These are phyloP conservation scores for Sanchytrium tribonematis DNA, from an alignment of 371 early-diverging fungal genomes.

Conservation along the genomic window DNA sequence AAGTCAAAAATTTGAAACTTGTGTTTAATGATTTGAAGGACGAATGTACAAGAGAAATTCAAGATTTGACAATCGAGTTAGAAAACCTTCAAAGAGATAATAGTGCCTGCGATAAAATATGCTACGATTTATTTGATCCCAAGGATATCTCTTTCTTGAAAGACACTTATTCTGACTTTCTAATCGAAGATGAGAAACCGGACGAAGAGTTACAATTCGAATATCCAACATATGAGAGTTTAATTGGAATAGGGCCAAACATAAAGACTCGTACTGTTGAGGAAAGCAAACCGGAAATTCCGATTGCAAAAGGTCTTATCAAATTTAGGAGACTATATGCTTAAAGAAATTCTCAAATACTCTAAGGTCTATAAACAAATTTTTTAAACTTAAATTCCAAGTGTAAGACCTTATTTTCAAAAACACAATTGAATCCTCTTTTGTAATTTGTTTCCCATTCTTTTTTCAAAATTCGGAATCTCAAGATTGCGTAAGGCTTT, in stretches of 20 bases:
- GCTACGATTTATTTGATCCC: background rate
- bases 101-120: background rate
- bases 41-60: background rate
- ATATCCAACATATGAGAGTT: background rate
- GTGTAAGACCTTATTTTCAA: constrained; percentile 67
- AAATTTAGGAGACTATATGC: too few species aligned
- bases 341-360: background rate
- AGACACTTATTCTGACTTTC: background rate
- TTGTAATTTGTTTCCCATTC: constrained; percentile 84
- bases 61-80: background rate
- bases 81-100: background rate
- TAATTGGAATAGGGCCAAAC: background rate
- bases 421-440: constrained; percentile 59
- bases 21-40: background rate
- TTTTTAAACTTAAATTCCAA: constrained; percentile 62
- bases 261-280: background rate
- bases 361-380: background rate
- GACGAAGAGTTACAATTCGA: background rate
- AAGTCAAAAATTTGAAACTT: background rate
- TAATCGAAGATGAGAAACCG: too few species aligned
- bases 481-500: constrained; percentile 83
- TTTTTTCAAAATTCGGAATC: constrained; percentile 67
- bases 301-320: background rate
- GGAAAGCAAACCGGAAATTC: too few species aligned
- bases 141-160: background rate